A percentile compares a stretch with the other conserved stretches of the same genome.
phyloP scores from a whole-genome alignment of 768 basidiomycete genomes.

The Mycena epipterygia region DNA sequence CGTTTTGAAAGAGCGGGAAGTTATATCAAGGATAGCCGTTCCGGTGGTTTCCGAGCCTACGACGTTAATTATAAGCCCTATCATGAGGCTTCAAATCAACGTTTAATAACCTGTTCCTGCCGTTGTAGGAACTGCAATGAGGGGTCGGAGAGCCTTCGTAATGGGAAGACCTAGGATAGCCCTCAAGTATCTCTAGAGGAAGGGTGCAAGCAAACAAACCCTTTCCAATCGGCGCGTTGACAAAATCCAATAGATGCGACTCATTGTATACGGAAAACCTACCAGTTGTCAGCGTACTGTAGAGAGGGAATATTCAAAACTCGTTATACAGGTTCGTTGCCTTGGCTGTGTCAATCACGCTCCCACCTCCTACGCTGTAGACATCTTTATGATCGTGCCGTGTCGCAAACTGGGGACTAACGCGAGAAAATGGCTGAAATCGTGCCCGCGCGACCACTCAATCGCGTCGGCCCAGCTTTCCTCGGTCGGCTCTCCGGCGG shows the following conservation, averaged over 20 bases:
- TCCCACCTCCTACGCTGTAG: slow-evolving; percentile 90
- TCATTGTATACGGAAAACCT: slow-evolving; percentile 90
- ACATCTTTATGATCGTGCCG: background rate
- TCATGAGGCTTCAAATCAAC: background rate
- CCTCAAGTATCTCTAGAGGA: background rate
- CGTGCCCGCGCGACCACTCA: slow-evolving; percentile 84
- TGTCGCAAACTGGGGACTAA: slow-evolving; percentile 51
- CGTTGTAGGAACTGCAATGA: slow-evolving; percentile 85
- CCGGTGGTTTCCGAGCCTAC: slow-evolving; percentile 91
- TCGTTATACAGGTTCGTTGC: slow-evolving; percentile 80
- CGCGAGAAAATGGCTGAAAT: slow-evolving; percentile 96
- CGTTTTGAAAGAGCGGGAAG: slow-evolving; percentile 94
- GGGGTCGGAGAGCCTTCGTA: slow-evolving; percentile 76
- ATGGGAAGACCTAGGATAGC: slow-evolving; percentile 68
- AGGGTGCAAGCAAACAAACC: slow-evolving; percentile 53
- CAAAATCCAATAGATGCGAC: slow-evolving; percentile 94
- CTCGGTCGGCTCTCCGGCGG: slow-evolving; percentile 93
- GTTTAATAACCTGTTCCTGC: slow-evolving; percentile 75
- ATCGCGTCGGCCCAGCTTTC: slow-evolving; percentile 92
- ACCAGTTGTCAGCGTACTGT: background rate
- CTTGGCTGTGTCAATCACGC: slow-evolving; percentile 96
- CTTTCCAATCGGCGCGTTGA: slow-evolving; percentile 96
- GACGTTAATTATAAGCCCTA: background rate
- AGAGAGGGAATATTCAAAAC: background rate
- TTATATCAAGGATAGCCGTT: slow-evolving; percentile 93